These are phyloP conservation scores for Bathelium albidoporum DNA, from an alignment of 495 filamentous ascomycete genomes.

Conservation along the genomic window DNA sequence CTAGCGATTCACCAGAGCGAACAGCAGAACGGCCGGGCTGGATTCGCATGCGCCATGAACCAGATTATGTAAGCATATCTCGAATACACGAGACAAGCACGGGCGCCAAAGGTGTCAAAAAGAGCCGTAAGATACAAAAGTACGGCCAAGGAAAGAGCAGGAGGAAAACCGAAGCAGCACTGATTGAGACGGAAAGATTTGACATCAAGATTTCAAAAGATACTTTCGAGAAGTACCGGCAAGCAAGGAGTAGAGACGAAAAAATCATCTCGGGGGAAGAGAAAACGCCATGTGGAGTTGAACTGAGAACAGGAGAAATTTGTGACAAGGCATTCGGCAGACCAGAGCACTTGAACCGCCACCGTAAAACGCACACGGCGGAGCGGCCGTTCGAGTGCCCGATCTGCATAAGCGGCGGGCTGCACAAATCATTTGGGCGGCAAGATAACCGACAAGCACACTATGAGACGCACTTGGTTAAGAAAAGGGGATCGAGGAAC, in stretches of 20 bases:
- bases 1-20: neutral
- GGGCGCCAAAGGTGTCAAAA: neutral
- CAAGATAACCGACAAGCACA: slow-evolving; percentile 3
- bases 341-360: neutral
- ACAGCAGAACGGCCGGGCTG: neutral
- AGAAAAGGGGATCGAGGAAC: neutral
- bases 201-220: neutral
- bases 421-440: neutral
- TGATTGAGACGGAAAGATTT: neutral
- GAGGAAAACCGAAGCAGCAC: neutral
- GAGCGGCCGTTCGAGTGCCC: neutral
- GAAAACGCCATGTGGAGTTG: neutral
- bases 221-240: neutral
- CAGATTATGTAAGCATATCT: neutral
- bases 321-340: neutral
- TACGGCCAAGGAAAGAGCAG: neutral
- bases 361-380: neutral
- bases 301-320: neutral
- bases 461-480: neutral
- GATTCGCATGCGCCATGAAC: neutral
- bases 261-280: neutral
- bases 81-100: neutral
- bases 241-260: neutral
- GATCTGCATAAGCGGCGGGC: neutral
- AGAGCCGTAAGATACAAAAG: neutral